Evolutionary conservation across 2,329 filamentous ascomycete genomes (phyloP).

Genomic region (Teratosphaeria pseudoeucalypti): DNA sequence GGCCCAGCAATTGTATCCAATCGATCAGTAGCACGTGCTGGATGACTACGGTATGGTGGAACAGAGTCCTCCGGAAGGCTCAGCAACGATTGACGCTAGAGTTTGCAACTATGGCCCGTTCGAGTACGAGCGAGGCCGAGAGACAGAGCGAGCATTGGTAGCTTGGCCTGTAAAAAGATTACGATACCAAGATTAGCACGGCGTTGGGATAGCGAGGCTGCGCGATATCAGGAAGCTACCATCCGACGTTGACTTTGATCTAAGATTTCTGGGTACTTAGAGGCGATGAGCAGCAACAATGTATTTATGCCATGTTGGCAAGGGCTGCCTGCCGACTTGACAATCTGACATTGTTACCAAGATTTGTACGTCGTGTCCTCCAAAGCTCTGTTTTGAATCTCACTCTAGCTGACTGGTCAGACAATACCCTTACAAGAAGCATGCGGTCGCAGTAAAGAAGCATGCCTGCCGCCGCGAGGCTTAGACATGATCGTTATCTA

Average conservation of each 20-base stretch:
- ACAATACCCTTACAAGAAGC: no score
- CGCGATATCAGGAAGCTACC: not conserved
- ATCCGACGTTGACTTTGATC: not conserved
- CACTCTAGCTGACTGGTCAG: no score
- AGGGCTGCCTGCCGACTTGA: not conserved
- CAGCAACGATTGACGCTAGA: not conserved
- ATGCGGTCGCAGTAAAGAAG: no score
- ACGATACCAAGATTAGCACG: not conserved
- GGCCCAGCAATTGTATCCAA: constrained; percentile 75
- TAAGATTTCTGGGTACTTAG: not conserved
- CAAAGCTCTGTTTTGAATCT: not conserved
- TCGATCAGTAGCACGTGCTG: constrained; percentile 39
- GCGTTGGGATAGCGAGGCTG: not conserved
- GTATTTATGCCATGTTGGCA: not conserved
- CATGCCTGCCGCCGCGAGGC: no score
- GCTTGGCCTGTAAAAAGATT: not conserved
- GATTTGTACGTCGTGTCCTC: not conserved
- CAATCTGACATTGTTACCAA: no score
- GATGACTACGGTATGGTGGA: not conserved
- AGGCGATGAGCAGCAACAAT: not conserved
- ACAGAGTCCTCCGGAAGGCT: not conserved
- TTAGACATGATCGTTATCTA: no score
- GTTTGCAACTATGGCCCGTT: not conserved
- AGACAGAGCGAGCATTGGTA: not conserved
- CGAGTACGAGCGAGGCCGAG: not conserved